A percentile compares a stretch with the other conserved stretches of the same genome.
These are phyloP conservation scores for Plasmodium cynomolgi DNA, from an alignment of 169 alveolate species.

Conservation along the genomic window DNA sequence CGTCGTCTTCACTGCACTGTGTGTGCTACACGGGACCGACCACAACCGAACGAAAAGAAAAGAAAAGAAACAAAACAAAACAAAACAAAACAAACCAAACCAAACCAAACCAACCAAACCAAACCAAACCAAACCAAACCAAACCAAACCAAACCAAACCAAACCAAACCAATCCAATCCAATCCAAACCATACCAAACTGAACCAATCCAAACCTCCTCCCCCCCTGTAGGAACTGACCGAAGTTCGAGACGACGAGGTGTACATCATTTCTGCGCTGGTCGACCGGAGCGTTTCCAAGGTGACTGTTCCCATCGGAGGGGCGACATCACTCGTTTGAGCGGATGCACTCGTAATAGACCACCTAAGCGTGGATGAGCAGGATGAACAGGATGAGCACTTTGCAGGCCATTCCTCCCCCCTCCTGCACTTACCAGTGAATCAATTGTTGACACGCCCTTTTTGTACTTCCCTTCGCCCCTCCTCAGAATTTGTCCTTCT, in stretches of 20 bases:
- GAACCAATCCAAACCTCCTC: too few relatives aligned
- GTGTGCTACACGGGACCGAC: not conserved
- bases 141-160: too few relatives aligned
- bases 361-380: not conserved
- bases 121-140: too few relatives aligned
- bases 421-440: not conserved
- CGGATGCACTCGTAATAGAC: not conserved
- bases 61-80: too few relatives aligned
- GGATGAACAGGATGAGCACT: too few relatives aligned
- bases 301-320: constrained; percentile 13
- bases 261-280: constrained; percentile 78
- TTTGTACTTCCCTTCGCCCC: not conserved
- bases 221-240: constrained; percentile 52
- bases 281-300: constrained; percentile 79
- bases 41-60: not conserved
- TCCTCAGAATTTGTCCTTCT: constrained; percentile 42
- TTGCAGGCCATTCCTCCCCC: not conserved
- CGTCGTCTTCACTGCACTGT: not conserved
- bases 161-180: too few relatives aligned
- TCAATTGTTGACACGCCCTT: not conserved
- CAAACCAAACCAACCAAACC: too few relatives aligned
- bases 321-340: not conserved
- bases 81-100: too few relatives aligned
- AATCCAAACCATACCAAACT: too few relatives aligned
- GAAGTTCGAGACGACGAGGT: constrained; percentile 78